Percentiles rank a stretch among this genome's conserved stretches.
Evolutionary conservation across 1,284 basidiomycete genomes (phyloP).

Genomic region (Amylostereum chailletii): DNA sequence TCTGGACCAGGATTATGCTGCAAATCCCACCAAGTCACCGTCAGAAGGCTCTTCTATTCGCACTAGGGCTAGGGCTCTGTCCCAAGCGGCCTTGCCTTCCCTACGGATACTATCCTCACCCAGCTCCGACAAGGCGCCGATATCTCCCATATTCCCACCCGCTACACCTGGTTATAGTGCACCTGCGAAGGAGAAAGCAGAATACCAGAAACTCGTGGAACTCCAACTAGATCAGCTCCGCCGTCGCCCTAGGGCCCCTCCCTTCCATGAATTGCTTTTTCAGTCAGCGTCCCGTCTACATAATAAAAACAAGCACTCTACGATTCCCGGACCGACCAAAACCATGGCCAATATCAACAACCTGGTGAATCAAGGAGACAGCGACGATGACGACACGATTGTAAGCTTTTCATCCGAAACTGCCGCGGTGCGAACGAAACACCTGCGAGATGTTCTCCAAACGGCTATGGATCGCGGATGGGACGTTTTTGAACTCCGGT

Average conservation of each 20-base stretch:
- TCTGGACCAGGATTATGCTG: slow-evolving; percentile 2
- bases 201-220: background rate
- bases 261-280: background rate
- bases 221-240: background rate
- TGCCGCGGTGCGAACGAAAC: slow-evolving; percentile 53
- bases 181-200: background rate
- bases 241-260: background rate
- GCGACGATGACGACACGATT: slow-evolving; percentile 40
- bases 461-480: slow-evolving; percentile 48
- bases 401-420: slow-evolving; percentile 46
- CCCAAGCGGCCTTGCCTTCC: slow-evolving; percentile 1
- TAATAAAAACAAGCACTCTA: background rate
- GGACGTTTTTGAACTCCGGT: slow-evolving; percentile 47
- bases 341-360: background rate
- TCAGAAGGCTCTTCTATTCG: slow-evolving; percentile 2
- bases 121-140: too few species aligned
- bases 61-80: slow-evolving; percentile 8
- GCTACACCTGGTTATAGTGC: too few species aligned
- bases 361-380: slow-evolving; percentile 22
- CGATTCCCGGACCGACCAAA: background rate
- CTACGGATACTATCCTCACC: too few species aligned
- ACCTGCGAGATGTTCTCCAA: slow-evolving; percentile 50
- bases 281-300: background rate
- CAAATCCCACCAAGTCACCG: slow-evolving; percentile 1
- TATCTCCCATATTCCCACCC: too few species aligned